phyloP scores from a whole-genome alignment of 306 rosid species.

The Cucurbita pepo region DNA sequence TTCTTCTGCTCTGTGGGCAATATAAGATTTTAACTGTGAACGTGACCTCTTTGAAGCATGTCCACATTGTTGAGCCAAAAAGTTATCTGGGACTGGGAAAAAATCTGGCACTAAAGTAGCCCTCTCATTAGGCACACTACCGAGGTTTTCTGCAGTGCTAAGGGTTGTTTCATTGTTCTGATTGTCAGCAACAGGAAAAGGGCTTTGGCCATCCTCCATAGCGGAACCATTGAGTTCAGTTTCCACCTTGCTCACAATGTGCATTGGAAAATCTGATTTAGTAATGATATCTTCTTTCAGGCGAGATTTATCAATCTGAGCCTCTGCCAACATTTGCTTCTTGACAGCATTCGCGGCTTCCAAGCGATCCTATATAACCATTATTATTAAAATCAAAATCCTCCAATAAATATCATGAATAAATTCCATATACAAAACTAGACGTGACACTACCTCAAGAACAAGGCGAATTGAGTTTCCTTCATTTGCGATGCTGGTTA shows the following conservation, averaged over 20 bases:
- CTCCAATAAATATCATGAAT: not conserved
- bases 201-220: slow-evolving; percentile 66
- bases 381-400: slow-evolving; percentile 14
- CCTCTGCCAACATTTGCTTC: slow-evolving; percentile 99
- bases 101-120: slow-evolving; percentile 38
- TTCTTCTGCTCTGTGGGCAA: slow-evolving; percentile 90
- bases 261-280: slow-evolving; percentile 45
- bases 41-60: slow-evolving; percentile 83
- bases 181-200: slow-evolving; percentile 44
- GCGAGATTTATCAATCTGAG: slow-evolving; percentile 89
- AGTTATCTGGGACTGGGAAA: slow-evolving; percentile 44
- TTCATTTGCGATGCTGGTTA: slow-evolving; percentile 91
- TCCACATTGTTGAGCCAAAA: slow-evolving; percentile 53
- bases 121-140: slow-evolving; percentile 37
- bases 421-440: not conserved
- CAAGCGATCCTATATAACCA: slow-evolving; percentile 67
- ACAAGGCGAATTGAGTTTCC: slow-evolving; percentile 85
- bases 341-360: slow-evolving; percentile 93
- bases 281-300: slow-evolving; percentile 52
- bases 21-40: slow-evolving; percentile 81
- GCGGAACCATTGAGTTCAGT: slow-evolving; percentile 31
- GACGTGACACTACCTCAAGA: slow-evolving; percentile 52
- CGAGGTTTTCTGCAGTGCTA: slow-evolving; percentile 41
- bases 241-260: slow-evolving; percentile 47
- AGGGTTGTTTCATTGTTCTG: slow-evolving; percentile 49